phyloP scores from a whole-genome alignment of 805 yeast species.

The Nakazawaea wickerhamii region DNA sequence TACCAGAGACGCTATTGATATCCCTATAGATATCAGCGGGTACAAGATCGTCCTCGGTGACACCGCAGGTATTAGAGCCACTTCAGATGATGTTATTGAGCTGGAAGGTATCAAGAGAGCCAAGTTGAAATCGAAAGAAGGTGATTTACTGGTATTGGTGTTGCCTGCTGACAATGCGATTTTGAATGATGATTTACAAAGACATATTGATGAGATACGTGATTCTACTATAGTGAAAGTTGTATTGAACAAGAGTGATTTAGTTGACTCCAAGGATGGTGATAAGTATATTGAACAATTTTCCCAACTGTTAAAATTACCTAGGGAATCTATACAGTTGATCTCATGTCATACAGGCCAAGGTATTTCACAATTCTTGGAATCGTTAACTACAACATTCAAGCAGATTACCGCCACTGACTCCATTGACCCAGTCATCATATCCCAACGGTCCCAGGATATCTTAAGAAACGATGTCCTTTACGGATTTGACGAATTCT shows the following conservation, averaged over 20 bases:
- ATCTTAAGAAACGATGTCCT: conserved; percentile 71
- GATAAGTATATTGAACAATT: conserved; percentile 18
- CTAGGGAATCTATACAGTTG: conserved; percentile 21
- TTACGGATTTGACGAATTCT: conserved; percentile 65
- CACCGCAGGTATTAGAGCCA: conserved; percentile 81
- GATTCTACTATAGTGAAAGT: conserved; percentile 31
- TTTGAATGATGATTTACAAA: conserved; percentile 32
- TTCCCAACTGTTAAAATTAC: conserved; percentile 26
- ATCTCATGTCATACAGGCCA: conserved; percentile 57
- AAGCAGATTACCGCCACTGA: conserved; percentile 36
- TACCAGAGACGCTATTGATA: conserved; percentile 82
- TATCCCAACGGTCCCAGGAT: conserved; percentile 74
- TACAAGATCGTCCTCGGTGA: conserved; percentile 82
- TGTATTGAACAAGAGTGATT: conserved; percentile 58
- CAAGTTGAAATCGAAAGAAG: conserved; percentile 44
- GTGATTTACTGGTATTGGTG: conserved; percentile 69
- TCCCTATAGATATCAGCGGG: conserved; percentile 77
- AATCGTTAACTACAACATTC: conserved; percentile 39
- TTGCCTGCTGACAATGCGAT: conserved; percentile 37
- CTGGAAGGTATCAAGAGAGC: conserved; percentile 80
- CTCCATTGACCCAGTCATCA: conserved; percentile 57
- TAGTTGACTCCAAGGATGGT: conserved; percentile 22
- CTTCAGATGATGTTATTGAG: conserved; percentile 55
- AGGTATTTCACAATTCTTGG: conserved; percentile 50
- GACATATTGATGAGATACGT: conserved; percentile 31